Conservation (phyloP, 495 filamentous ascomycete genomes). For the Clavariopsis aquatica region DNA sequence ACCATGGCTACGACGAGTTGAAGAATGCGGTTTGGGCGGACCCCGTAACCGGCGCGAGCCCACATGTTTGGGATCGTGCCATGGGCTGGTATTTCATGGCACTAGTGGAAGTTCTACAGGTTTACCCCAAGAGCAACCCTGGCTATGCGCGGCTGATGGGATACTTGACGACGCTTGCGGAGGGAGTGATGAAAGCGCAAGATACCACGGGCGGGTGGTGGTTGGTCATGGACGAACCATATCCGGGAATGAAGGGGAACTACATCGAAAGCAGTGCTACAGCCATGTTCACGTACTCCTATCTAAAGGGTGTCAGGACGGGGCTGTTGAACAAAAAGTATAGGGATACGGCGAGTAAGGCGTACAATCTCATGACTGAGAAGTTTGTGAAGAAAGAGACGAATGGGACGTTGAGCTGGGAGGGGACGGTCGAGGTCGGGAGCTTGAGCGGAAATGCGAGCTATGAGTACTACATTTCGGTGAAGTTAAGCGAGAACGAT, state of each 20-base stretch:
- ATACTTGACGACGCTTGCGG: conserved; percentile 49
- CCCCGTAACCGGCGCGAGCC: conserved; percentile 55
- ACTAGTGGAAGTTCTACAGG: conserved; percentile 57
- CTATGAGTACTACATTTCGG: conserved; percentile 37
- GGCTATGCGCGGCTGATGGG: conserved; percentile 43
- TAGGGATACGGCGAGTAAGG: conserved; percentile 27
- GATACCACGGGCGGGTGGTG: conserved; percentile 61
- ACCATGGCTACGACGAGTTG: conserved; percentile 61
- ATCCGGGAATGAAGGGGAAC: conserved; percentile 52
- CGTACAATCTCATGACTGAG: conserved; percentile 32
- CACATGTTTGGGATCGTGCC: conserved; percentile 59
- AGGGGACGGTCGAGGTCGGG: conserved; percentile 34
- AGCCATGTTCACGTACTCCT: conserved; percentile 61
- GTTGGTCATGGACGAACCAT: conserved; percentile 55
- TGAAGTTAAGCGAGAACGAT: conserved; percentile 30
- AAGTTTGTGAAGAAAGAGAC: conserved; percentile 33
- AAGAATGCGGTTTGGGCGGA: conserved; percentile 59
- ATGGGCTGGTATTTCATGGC: conserved; percentile 64
- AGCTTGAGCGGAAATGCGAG: conserved; percentile 31
- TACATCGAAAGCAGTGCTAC: conserved; percentile 63
- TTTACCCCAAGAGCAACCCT: conserved; percentile 45
- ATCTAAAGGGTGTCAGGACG: conserved; percentile 55
- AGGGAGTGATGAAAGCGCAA: conserved; percentile 49
- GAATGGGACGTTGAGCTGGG: conserved; percentile 36
- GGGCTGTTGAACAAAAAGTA: conserved; percentile 42